phyloP scores from a whole-genome alignment of 2,329 filamentous ascomycete genomes.

The Fusarium drepaniforme region DNA sequence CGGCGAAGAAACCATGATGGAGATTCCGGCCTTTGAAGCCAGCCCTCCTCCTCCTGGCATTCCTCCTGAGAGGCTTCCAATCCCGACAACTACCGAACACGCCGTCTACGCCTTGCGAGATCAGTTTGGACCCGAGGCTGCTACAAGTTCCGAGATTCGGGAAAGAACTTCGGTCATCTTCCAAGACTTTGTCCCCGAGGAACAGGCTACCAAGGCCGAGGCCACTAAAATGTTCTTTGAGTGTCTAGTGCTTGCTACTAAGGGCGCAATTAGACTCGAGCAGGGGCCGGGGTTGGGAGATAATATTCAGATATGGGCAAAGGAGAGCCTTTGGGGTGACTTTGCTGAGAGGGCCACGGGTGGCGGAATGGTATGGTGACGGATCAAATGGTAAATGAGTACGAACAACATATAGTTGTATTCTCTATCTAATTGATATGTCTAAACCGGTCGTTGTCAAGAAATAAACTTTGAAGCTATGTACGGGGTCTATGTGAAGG shows the following conservation, averaged over 20 bases:
- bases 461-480: no score
- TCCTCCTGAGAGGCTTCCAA: constrained; percentile 84
- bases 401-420: no score
- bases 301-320: constrained; percentile 85
- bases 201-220: constrained; percentile 84
- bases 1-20: constrained; percentile 72
- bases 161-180: constrained; percentile 77
- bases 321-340: constrained; percentile 94
- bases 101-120: constrained; percentile 95
- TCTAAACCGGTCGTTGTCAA: no score
- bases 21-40: constrained; percentile 82
- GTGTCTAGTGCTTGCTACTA: constrained; percentile 93
- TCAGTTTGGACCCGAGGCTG: constrained; percentile 82
- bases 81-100: constrained; percentile 94
- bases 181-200: constrained; percentile 89
- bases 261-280: constrained; percentile 97
- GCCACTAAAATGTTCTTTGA: constrained; percentile 99
- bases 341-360: constrained; percentile 88
- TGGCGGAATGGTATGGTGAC: constrained; percentile 66
- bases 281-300: constrained; percentile 83
- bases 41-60: constrained; percentile 81
- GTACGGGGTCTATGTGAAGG: no score
- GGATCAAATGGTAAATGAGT: constrained; percentile 45
- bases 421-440: no score
- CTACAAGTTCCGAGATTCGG: constrained; percentile 78